Evolutionary conservation across 495 filamentous ascomycete genomes (phyloP).

Genomic region (Darksidea phi): DNA sequence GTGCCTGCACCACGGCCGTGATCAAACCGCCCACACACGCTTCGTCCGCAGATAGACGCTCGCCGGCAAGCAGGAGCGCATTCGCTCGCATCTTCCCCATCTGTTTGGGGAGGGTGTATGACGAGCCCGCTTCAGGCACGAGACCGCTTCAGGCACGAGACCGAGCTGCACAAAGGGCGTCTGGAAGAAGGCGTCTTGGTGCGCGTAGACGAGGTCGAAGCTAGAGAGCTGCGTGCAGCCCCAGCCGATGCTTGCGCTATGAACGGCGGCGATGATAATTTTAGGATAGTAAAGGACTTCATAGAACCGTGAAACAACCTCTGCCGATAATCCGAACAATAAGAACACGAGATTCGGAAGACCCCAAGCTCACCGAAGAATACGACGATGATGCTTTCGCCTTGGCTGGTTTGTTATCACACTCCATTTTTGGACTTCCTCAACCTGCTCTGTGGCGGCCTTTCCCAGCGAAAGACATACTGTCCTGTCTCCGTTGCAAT

Average conservation of each 20-base stretch:
- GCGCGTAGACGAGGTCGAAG: slow-evolving; percentile 32
- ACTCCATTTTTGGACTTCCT: no score
- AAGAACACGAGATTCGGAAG: no score
- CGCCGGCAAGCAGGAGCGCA: slow-evolving; percentile 27
- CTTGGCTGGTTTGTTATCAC: no score
- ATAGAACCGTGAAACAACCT: no score
- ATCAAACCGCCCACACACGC: slow-evolving; percentile 27
- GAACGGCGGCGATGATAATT: slow-evolving; percentile 30
- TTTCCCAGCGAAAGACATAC: no score
- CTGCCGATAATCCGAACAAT: no score
- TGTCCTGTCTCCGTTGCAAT: no score
- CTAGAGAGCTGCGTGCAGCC: slow-evolving; percentile 28
- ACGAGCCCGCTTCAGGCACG: slow-evolving; percentile 25
- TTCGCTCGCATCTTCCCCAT: slow-evolving; percentile 29
- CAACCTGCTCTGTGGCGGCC: no score
- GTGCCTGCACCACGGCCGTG: slow-evolving; percentile 16
- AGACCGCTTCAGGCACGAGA: slow-evolving; percentile 27
- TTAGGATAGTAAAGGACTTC: no score
- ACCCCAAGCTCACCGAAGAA: no score
- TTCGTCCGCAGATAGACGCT: slow-evolving; percentile 19
- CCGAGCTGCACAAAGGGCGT: slow-evolving; percentile 31
- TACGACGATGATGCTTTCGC: no score
- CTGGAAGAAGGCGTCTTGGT: slow-evolving; percentile 29
- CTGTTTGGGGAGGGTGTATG: slow-evolving; percentile 23
- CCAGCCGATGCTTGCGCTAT: slow-evolving; percentile 32